Base-by-base conservation (phyloP, 352 stramenopile species). In the Phytophthora agathidicida region DNA sequence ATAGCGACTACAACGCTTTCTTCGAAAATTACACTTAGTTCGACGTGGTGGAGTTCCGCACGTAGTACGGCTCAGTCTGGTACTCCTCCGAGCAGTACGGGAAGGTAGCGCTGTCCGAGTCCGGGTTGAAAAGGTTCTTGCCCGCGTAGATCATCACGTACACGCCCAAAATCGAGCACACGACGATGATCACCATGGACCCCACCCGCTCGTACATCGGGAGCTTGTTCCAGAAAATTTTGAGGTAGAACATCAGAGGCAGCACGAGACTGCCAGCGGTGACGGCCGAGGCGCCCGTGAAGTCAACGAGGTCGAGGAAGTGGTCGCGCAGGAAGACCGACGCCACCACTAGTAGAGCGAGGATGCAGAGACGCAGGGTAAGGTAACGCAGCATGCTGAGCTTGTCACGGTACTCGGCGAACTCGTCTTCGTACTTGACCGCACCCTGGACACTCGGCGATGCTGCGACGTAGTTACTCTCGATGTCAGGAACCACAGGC, bases 61-160 rank as follows among this genome's bases (percentile, higher is more conserved):
- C 62, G 39, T 76, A 86, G 57, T 84, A 89, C 46, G 68, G 46
- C 20, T 75, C 55, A 13, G 57, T 55, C 56, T 86, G 71, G 51
- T 70, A 72, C 60, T 74, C 62, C 2, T 56, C 64, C 16, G 75
- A 37, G 61, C 80, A 89, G 60, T 83, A 89, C 23, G 72, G 75
- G 57, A 89, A 89, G 11, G 70, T 78, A 9, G 26, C 20, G 5
- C 16, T 41, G 50, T 61, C 56, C 11, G 46, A 42, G 32, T 72
- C 65, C 22, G 65, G 65, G 16, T 56, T 72, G 45, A 77, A 75
- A 14, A 77, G 42, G 49, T 74, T 77, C 60, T 75, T 72, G 5
- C 65, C 69, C 6, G 69, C 51, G 38, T 73, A 73, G 47, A 71
- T 68, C 60, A 71, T 75, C 8, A 81, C 71, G 57, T 81, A 83